Percentiles rank a stretch among this genome's conserved stretches.
Conservation (phyloP, 768 basidiomycete genomes). For the Pisolithus albus region DNA sequence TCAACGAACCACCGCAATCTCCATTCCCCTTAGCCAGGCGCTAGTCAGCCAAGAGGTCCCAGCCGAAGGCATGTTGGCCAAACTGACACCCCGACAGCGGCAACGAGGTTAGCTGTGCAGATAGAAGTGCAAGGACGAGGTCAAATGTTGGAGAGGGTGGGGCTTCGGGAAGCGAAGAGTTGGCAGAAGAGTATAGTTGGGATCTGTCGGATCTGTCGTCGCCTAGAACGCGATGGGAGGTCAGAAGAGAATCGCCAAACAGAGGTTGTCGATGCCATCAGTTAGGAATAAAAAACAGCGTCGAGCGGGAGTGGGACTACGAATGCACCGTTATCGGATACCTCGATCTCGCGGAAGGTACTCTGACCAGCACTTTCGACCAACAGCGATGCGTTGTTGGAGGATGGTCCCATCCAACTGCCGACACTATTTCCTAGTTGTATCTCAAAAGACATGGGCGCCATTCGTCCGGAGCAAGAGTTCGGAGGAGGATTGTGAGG, state of each 20-base stretch:
- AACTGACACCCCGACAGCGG: slow-evolving; percentile 50
- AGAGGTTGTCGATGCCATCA: too few species aligned
- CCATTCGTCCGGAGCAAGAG: too few species aligned
- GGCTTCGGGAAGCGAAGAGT: slow-evolving; percentile 40
- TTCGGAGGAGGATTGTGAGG: slow-evolving; percentile 26
- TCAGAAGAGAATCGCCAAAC: too few species aligned
- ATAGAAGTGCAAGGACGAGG: too few species aligned
- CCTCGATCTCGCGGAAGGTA: too few species aligned
- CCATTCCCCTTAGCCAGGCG: slow-evolving; percentile 38
- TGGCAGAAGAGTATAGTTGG: slow-evolving; percentile 61
- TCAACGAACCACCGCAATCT: slow-evolving; percentile 61
- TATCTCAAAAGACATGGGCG: too few species aligned
- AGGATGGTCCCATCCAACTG: not conserved
- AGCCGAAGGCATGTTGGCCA: slow-evolving; percentile 34
- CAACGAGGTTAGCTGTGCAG: slow-evolving; percentile 33
- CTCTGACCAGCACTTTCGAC: too few species aligned
- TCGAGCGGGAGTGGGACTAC: too few species aligned
- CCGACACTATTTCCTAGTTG: slow-evolving; percentile 47
- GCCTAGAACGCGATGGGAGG: slow-evolving; percentile 32
- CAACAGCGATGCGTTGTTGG: too few species aligned
- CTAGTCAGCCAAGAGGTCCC: slow-evolving; percentile 11
- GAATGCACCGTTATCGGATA: too few species aligned
- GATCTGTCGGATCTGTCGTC: slow-evolving; percentile 42
- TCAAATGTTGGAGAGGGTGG: slow-evolving; percentile 36
- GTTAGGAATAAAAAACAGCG: too few species aligned